These are phyloP conservation scores for Psilocybe sp. DNA, from an alignment of 768 basidiomycete species.

Conservation along the genomic window DNA sequence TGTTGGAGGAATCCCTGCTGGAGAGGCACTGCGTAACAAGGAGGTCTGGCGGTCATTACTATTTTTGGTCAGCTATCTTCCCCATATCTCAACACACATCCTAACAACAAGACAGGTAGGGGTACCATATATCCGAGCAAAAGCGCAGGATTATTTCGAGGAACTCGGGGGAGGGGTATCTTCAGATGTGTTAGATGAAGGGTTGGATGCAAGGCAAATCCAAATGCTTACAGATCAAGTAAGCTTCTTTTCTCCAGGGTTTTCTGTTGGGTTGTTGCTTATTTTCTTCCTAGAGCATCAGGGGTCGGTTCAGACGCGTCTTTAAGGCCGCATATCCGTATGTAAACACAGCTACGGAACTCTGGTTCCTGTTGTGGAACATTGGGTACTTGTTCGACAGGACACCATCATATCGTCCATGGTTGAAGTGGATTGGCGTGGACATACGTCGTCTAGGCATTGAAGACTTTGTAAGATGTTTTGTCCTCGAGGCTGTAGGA, in stretches of 20 bases:
- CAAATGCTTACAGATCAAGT: slow-evolving; percentile 55
- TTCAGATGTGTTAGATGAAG: slow-evolving; percentile 62
- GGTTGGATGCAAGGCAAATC: slow-evolving; percentile 38
- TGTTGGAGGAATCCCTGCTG: slow-evolving; percentile 59
- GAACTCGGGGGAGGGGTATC: slow-evolving; percentile 79
- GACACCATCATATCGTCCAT: slow-evolving; percentile 86
- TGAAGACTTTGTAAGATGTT: slow-evolving; percentile 69
- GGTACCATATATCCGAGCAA: slow-evolving; percentile 85
- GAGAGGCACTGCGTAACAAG: slow-evolving; percentile 59
- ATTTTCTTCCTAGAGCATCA: slow-evolving; percentile 40
- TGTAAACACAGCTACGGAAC: slow-evolving; percentile 71
- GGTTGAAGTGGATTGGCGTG: slow-evolving; percentile 83
- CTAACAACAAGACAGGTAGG: slow-evolving; percentile 54
- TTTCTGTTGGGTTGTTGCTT: not conserved
- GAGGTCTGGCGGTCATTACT: slow-evolving; percentile 79
- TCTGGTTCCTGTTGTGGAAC: slow-evolving; percentile 83
- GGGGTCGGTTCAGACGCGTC: slow-evolving; percentile 48
- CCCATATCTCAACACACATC: not conserved
- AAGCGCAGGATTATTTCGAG: slow-evolving; percentile 89
- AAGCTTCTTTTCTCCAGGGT: slow-evolving; percentile 9
- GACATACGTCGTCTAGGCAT: slow-evolving; percentile 76
- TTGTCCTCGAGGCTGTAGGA: not conserved
- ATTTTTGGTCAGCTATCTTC: slow-evolving; percentile 60
- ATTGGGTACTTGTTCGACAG: slow-evolving; percentile 87
- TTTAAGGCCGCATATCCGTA: slow-evolving; percentile 85